These are phyloP conservation scores for Aspergillus pseudoglaucus DNA, from an alignment of 2,329 filamentous ascomycete species.

Conservation along the genomic window DNA sequence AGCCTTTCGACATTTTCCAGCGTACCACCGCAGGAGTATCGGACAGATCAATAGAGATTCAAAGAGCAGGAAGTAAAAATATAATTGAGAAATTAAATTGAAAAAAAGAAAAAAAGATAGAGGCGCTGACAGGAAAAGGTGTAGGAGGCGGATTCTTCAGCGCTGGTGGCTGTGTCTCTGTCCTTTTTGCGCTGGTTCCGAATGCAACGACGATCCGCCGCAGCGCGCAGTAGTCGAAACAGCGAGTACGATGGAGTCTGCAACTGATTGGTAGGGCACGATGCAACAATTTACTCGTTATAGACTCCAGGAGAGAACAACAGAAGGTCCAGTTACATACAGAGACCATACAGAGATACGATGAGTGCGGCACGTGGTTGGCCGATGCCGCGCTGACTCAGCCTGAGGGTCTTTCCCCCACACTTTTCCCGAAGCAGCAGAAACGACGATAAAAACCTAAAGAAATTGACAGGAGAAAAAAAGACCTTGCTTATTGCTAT, in stretches of 20 bases:
- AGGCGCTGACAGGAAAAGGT: background rate
- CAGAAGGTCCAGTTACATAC: background rate
- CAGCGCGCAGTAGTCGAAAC: background rate
- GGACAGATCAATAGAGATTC: no score
- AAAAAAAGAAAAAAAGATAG: background rate
- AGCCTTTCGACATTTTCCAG: constrained; percentile 3
- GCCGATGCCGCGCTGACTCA: background rate
- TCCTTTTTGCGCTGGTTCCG: background rate
- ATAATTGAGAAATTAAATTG: background rate
- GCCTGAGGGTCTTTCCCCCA: background rate
- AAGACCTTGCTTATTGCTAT: background rate
- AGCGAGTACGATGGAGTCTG: background rate
- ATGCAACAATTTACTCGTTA: no score
- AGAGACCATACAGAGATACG: background rate
- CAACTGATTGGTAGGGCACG: no score
- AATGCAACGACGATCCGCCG: background rate
- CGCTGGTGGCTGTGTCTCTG: background rate
- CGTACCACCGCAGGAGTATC: background rate
- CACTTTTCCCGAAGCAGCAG: background rate
- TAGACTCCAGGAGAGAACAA: background rate
- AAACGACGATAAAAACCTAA: background rate
- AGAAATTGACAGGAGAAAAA: background rate
- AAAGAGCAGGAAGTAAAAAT: background rate
- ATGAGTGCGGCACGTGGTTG: background rate
- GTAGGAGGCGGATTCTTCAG: background rate